A percentile compares a stretch with the other conserved stretches of the same genome.
These are phyloP conservation scores for Pseudocercospora macadamiae DNA, from an alignment of 2,329 filamentous ascomycete genomes.

Conservation along the genomic window DNA sequence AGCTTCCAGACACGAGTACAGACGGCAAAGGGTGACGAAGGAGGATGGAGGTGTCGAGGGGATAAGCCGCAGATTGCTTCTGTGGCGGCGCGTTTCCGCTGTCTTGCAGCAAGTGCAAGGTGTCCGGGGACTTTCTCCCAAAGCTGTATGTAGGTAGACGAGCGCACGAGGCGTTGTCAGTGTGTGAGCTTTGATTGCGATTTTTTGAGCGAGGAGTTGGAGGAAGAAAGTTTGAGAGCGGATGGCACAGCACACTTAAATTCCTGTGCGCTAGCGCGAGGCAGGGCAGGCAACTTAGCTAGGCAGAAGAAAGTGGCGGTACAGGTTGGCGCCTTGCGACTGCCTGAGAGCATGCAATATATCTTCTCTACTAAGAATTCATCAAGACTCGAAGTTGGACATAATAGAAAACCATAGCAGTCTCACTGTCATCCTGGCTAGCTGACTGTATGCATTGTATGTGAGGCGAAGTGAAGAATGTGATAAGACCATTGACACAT, in stretches of 20 bases:
- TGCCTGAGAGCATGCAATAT: background rate
- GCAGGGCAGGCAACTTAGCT: background rate
- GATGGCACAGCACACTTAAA: slow-evolving; percentile 40
- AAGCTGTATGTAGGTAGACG: slow-evolving; percentile 64
- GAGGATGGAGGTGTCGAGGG: slow-evolving; percentile 57
- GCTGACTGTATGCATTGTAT: no score
- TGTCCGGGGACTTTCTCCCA: slow-evolving; percentile 99
- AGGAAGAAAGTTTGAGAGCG: slow-evolving; percentile 43
- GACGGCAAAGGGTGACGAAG: slow-evolving; percentile 55
- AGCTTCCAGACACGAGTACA: slow-evolving; percentile 49
- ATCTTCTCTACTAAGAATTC: background rate
- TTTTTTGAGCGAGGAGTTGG: slow-evolving; percentile 96
- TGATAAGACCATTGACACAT: no score
- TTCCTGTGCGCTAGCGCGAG: no score
- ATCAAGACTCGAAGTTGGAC: no score
- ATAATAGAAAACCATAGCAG: no score
- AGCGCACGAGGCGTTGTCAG: slow-evolving; percentile 59
- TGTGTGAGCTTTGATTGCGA: slow-evolving; percentile 99
- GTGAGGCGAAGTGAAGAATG: no score
- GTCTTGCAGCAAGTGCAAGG: slow-evolving; percentile 58
- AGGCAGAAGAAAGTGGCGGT: slow-evolving; percentile 5
- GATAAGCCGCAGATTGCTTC: slow-evolving; percentile 86
- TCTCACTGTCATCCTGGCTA: no score
- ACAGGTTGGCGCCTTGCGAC: background rate
- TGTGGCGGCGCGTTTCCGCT: slow-evolving; percentile 99